Evolutionary conservation across 352 stramenopile genomes (phyloP).

Genomic region (Aphanomyces astaci): DNA sequence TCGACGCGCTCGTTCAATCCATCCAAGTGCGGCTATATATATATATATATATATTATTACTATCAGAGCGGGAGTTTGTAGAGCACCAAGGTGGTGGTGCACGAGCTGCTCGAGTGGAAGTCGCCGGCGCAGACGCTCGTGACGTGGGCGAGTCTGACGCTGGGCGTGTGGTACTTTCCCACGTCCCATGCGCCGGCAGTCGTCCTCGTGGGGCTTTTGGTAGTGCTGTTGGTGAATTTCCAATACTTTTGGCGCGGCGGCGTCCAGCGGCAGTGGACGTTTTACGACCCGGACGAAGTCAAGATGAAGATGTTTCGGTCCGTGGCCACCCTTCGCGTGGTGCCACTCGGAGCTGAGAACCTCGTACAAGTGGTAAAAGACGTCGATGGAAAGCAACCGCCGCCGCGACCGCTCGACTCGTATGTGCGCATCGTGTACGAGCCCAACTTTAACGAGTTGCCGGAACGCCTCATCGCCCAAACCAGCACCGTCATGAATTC

Average conservation of each 20-base stretch:
- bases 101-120: conserved; percentile 35
- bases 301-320: conserved; percentile 30
- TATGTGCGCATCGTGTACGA: conserved; percentile 35
- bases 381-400: background rate
- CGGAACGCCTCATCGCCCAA: conserved; percentile 30
- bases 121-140: conserved; percentile 22
- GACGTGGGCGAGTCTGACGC: conserved; percentile 26
- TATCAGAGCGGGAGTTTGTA: background rate
- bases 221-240: conserved; percentile 25
- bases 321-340: conserved; percentile 31
- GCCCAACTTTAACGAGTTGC: conserved; percentile 35
- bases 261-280: conserved; percentile 31
- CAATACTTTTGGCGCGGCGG: conserved; percentile 21
- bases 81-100: conserved; percentile 1
- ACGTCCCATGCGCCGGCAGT: conserved; percentile 23
- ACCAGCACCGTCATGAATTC: conserved; percentile 26
- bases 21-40: conserved; percentile 18
- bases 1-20: conserved; percentile 28
- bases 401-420: conserved; percentile 19
- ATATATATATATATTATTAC: too few species aligned
- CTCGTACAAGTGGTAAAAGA: background rate
- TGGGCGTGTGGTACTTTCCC: conserved; percentile 23
- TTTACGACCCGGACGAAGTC: conserved; percentile 19
- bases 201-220: background rate
- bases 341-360: conserved; percentile 25